phyloP scores from a whole-genome alignment of 306 rosid genomes.

The Dicorynia guianensis region DNA sequence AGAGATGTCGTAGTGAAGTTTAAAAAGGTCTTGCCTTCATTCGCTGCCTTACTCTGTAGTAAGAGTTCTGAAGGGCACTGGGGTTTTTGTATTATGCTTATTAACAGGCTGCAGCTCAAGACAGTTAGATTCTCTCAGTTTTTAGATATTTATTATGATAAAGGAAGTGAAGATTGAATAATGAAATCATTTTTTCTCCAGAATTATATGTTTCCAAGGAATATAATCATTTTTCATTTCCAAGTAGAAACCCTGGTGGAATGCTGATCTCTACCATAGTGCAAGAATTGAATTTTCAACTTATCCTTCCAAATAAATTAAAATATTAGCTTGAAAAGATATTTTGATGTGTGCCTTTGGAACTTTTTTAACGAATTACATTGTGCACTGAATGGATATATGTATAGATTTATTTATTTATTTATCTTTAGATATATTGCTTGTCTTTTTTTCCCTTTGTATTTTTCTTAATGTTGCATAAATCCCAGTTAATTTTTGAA shows the following conservation, averaged over 20 bases:
- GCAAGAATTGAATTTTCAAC: background rate
- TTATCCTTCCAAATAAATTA: conserved; percentile 1
- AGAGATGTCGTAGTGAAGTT: conserved; percentile 81
- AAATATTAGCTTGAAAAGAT: background rate
- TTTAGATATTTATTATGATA: conserved; percentile 23
- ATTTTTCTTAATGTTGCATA: background rate
- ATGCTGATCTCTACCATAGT: background rate
- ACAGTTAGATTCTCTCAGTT: conserved; percentile 4
- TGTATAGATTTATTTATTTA: no score
- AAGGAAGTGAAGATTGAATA: conserved; percentile 3
- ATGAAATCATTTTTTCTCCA: background rate
- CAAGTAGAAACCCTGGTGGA: background rate
- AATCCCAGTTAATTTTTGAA: background rate
- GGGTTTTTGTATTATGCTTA: background rate
- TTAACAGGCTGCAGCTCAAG: conserved; percentile 17
- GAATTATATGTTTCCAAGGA: background rate
- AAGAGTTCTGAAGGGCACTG: conserved; percentile 20
- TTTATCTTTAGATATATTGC: no score
- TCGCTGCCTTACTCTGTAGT: conserved; percentile 28
- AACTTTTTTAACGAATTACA: conserved; percentile 9
- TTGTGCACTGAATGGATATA: background rate
- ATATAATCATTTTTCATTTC: background rate
- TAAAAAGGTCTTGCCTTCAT: conserved; percentile 68
- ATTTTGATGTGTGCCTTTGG: conserved; percentile 5
- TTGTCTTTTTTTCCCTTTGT: background rate